A percentile compares a stretch with the other conserved stretches of the same genome.
phyloP scores from a whole-genome alignment of 2,329 filamentous ascomycete species.

The Clarireedia sp. region DNA sequence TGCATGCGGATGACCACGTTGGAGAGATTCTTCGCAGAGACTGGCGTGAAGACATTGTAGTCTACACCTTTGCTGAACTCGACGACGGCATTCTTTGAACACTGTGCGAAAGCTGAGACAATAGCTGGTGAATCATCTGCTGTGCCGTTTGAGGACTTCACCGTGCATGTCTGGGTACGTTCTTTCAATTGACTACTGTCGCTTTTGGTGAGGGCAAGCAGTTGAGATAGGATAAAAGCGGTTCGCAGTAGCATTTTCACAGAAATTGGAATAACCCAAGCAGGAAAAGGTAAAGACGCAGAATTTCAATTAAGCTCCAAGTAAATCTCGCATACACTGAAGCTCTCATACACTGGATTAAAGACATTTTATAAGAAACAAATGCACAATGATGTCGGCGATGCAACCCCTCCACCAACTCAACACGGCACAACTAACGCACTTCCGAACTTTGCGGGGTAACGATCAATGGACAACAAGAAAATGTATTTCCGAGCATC shows the following conservation, averaged over 20 bases:
- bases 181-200: background rate
- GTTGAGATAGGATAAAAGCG: background rate
- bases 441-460: background rate
- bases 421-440: too few species aligned
- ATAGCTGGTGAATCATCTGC: slow-evolving; percentile 36
- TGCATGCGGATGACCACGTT: slow-evolving; percentile 36
- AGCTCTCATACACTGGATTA: background rate
- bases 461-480: background rate
- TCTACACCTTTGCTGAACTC: slow-evolving; percentile 34
- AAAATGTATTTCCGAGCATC: background rate
- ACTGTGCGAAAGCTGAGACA: slow-evolving; percentile 31
- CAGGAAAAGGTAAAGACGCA: too few species aligned
- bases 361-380: background rate
- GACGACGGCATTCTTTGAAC: slow-evolving; percentile 30
- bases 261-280: too few species aligned
- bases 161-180: slow-evolving; percentile 5
- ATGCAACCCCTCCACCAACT: too few species aligned
- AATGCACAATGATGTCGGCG: background rate
- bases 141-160: slow-evolving; percentile 30
- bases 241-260: background rate
- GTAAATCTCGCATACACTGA: too few species aligned
- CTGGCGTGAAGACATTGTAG: slow-evolving; percentile 36
- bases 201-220: background rate
- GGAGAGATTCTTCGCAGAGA: slow-evolving; percentile 33
- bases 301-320: too few species aligned